Conservation (phyloP, 306 rosid species). For the Ochetophila trinervis region DNA sequence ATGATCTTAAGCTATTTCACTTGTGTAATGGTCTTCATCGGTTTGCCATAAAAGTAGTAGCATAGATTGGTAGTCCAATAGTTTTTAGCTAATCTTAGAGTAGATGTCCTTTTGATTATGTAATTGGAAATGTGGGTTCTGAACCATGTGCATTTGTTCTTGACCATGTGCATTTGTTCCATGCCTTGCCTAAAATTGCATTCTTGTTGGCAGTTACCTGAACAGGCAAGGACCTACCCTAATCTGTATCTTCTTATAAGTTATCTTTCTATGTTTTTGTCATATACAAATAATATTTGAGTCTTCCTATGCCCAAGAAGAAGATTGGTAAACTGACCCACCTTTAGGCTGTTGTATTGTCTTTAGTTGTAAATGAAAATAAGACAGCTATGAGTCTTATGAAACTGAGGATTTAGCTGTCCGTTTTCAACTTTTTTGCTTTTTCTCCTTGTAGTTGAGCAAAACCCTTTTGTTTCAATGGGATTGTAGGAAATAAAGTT, state of each 20-base stretch:
- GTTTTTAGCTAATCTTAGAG: slow-evolving; percentile 1
- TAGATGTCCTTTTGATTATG: slow-evolving; percentile 19
- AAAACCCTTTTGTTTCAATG: neutral
- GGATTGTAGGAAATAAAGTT: neutral
- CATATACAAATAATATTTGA: neutral
- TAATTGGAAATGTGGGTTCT: slow-evolving; percentile 25
- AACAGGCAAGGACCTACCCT: slow-evolving; percentile 47
- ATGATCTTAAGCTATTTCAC: slow-evolving; percentile 5
- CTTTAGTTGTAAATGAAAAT: slow-evolving; percentile 2
- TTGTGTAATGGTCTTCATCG: slow-evolving; percentile 15
- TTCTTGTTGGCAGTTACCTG: slow-evolving; percentile 45
- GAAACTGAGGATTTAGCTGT: neutral
- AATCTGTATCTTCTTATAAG: slow-evolving; percentile 15
- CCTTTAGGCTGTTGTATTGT: neutral
- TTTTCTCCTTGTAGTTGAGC: neutral
- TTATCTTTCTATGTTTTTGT: neutral
- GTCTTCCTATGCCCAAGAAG: neutral
- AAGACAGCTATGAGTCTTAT: slow-evolving; percentile 1
- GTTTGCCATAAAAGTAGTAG: slow-evolving; percentile 18
- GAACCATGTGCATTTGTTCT: slow-evolving; percentile 55
- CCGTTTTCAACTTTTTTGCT: neutral
- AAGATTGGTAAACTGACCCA: neutral
- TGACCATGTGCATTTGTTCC: slow-evolving; percentile 57
- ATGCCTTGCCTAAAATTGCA: slow-evolving; percentile 30
- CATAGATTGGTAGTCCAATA: neutral